phyloP scores from a whole-genome alignment of 805 yeast species.

The Sugiyamaella boreocaroliniensis region DNA sequence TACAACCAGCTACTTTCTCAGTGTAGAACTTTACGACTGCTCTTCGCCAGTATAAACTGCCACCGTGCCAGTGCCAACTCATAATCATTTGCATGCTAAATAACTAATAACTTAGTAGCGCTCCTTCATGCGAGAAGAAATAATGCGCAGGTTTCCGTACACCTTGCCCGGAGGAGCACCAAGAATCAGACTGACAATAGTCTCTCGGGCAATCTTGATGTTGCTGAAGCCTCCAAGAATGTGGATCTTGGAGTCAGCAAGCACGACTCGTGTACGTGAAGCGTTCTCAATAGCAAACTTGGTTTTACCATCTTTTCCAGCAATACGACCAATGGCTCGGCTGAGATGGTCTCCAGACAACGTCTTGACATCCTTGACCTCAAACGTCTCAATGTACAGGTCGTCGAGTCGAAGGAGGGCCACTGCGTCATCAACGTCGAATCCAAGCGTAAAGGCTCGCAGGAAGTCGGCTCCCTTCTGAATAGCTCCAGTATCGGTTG shows the following conservation, averaged over 20 bases:
- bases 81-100: not conserved
- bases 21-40: too few species aligned
- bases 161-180: conserved; percentile 99
- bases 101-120: conserved; percentile 49
- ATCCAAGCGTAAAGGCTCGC: conserved; percentile 91
- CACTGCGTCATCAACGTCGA: conserved; percentile 94
- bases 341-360: conserved; percentile 93
- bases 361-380: conserved; percentile 93
- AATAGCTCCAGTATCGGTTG: conserved; percentile 87
- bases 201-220: conserved; percentile 96
- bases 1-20: too few species aligned
- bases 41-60: too few species aligned
- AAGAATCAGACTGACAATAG: conserved; percentile 87
- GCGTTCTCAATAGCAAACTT: conserved; percentile 98
- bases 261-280: conserved; percentile 92
- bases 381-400: conserved; percentile 93
- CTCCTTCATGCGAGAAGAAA: conserved; percentile 95
- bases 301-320: conserved; percentile 98
- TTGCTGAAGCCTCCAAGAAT: conserved; percentile 96
- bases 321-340: conserved; percentile 98
- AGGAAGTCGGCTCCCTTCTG: conserved; percentile 98
- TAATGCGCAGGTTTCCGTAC: conserved; percentile 92
- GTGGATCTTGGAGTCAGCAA: conserved; percentile 95
- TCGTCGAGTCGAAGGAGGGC: conserved; percentile 92
- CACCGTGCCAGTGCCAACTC: not conserved